Conservation (phyloP, 176 grass and related monocot species). For the Echinochloa phyllopogon region DNA sequence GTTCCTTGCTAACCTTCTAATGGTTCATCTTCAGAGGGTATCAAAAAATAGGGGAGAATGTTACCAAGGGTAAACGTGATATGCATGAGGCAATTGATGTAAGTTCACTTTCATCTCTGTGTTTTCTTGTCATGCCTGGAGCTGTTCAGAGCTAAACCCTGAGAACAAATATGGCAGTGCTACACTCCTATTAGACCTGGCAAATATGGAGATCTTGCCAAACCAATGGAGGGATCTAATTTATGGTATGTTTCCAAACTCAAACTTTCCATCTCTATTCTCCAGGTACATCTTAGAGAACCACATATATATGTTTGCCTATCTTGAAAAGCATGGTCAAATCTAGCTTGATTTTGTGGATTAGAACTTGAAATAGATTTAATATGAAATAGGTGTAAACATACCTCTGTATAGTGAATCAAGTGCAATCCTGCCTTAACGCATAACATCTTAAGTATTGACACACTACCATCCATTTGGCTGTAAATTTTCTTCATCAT, state of each 20-base stretch:
- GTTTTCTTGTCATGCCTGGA: conserved; percentile 6
- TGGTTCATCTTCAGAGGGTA: conserved; percentile 64
- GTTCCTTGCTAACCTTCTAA: not conserved
- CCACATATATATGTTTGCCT: not conserved
- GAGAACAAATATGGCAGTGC: conserved; percentile 53
- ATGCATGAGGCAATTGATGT: conserved; percentile 99
- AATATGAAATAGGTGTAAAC: not conserved
- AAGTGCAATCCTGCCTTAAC: not conserved
- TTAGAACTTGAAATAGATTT: not conserved
- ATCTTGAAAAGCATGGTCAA: not conserved
- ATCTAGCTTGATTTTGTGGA: not conserved
- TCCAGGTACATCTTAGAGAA: not conserved
- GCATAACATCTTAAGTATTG: not conserved
- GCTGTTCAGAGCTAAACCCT: conserved; percentile 18
- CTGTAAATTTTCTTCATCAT: not conserved
- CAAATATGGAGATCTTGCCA: conserved; percentile 69
- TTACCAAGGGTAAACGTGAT: conserved; percentile 91
- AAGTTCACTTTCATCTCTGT: conserved; percentile 45
- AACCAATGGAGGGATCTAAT: conserved; percentile 87
- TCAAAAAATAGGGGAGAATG: conserved; percentile 77
- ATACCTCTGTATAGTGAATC: not conserved
- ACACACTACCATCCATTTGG: not conserved
- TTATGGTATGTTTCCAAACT: conserved; percentile 67
- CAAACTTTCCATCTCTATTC: conserved; percentile 16
- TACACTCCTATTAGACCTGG: conserved; percentile 72